Percentiles rank a stretch among this genome's conserved stretches.
These are phyloP conservation scores for Chalciporus chontae DNA, from an alignment of 768 basidiomycete genomes.

Conservation along the genomic window DNA sequence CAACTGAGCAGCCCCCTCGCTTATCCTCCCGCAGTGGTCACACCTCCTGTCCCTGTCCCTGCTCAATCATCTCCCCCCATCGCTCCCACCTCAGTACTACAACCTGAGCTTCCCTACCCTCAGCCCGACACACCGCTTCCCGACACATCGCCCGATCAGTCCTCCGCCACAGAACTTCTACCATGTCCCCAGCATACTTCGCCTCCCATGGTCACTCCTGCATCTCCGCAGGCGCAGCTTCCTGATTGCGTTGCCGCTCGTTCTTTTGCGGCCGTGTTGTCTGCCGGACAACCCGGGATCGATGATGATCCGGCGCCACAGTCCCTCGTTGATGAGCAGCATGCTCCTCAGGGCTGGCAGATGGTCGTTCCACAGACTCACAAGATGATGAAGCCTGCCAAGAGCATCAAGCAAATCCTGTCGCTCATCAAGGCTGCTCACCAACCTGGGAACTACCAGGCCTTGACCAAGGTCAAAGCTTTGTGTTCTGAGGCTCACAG, in stretches of 20 bases:
- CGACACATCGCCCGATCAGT: conserved; percentile 9
- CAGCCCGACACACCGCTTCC: conserved; percentile 1
- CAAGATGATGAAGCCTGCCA: conserved; percentile 27
- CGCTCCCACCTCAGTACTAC: neutral
- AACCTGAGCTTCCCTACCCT: conserved; percentile 6
- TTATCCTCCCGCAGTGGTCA: conserved; percentile 7
- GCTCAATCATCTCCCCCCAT: conserved; percentile 6
- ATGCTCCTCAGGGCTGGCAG: conserved; percentile 23
- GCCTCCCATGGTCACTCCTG: conserved; percentile 28
- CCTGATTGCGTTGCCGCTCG: conserved; percentile 34
- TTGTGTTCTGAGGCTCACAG: conserved; percentile 43
- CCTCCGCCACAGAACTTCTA: conserved; percentile 15
- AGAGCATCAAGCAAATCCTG: conserved; percentile 39
- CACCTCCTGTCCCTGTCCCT: conserved; percentile 1
- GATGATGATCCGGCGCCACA: conserved; percentile 26
- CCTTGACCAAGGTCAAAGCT: conserved; percentile 40
- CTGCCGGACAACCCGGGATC: conserved; percentile 24
- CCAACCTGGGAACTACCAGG: conserved; percentile 39
- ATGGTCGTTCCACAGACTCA: conserved; percentile 8
- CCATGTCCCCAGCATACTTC: conserved; percentile 19
- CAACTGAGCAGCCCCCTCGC: neutral
- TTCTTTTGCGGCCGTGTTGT: conserved; percentile 32
- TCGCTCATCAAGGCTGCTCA: conserved; percentile 42
- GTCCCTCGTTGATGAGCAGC: conserved; percentile 22
- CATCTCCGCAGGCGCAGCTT: conserved; percentile 33